Evolutionary conservation across 805 yeast species (phyloP).

Genomic region (Candida jianshihensis): DNA sequence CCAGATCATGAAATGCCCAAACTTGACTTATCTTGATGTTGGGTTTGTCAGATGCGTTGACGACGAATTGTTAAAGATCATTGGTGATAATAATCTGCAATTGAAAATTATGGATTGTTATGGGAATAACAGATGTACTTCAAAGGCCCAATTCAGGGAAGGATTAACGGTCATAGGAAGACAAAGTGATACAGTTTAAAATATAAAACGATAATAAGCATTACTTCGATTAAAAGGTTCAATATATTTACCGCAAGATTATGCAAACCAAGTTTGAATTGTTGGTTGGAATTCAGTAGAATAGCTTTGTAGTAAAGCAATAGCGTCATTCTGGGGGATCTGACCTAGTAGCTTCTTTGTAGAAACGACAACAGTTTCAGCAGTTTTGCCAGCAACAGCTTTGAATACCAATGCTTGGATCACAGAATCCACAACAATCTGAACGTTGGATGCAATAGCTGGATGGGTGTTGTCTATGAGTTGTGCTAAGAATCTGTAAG

Average conservation of each 20-base stretch:
- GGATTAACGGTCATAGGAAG: constrained; percentile 67
- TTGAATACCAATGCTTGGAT: constrained; percentile 68
- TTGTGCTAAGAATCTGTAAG: constrained; percentile 68
- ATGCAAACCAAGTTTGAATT: constrained; percentile 52
- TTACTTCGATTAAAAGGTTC: too few relatives aligned
- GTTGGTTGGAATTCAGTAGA: constrained; percentile 55
- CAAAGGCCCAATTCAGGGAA: constrained; percentile 41
- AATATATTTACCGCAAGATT: too few relatives aligned
- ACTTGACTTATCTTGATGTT: constrained; percentile 59
- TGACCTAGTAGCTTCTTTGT: constrained; percentile 57
- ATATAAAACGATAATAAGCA: too few relatives aligned
- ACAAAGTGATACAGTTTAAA: constrained; percentile 47
- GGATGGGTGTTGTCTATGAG: constrained; percentile 65
- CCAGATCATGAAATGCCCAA: constrained; percentile 44
- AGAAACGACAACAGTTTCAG: constrained; percentile 53
- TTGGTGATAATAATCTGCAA: constrained; percentile 54
- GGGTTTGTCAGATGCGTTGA: constrained; percentile 79
- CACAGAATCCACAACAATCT: constrained; percentile 59
- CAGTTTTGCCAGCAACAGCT: constrained; percentile 64
- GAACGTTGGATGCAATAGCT: constrained; percentile 44
- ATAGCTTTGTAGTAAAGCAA: constrained; percentile 54
- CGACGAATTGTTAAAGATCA: constrained; percentile 52
- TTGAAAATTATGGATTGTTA: constrained; percentile 69
- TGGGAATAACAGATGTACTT: constrained; percentile 67
- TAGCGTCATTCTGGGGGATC: constrained; percentile 63